Base-by-base conservation (phyloP, 768 basidiomycete species). In the Lactarius sp. region DNA sequence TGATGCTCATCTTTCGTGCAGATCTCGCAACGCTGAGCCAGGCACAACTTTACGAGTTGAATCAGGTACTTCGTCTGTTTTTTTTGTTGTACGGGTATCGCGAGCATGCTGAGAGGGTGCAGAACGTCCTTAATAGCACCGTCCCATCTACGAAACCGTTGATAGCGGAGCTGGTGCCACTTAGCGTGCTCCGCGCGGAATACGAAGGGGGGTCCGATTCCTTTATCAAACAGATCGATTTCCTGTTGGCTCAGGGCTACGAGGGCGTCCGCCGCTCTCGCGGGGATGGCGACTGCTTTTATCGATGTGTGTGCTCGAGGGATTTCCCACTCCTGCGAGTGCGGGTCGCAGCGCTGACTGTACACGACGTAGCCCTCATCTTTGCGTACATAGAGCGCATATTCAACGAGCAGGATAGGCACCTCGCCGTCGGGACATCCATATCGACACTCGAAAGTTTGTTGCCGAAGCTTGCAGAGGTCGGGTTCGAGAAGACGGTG, bases 231-330 rank as follows among this genome's bases (percentile, higher is more conserved):
- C 92, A 96, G 75, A 88, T 98, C 64, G 83, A 89, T 67, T 84
- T 83, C 75, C 76, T 98, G 22, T 75, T 77, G 52, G 69, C 67
- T 16, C 75, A 84, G 50, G 92, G 92, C 1, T 94, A 83, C 75
- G 76, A 76, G 39, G 77, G 75, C 12, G 78, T 96, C 49, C 80
- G 92, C 70, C 78, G 92, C 59, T 83, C 88, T 0, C 81, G 86
- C 75, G 93, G 94, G 76, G 83, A 85, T 69, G 83, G 94, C 0
- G 90, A 91, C 72, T 96, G 94, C 72, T 96, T 95, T 74, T 97
- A 95, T 73, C 81, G 94, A 80, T 87, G 91, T 91, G 72, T 79
- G 76, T 71, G 60, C 44, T 22, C 31, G 16, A 27, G 5, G 4
- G 27, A n/a, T 50, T 31, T 42, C 18, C 31, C 52, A 42, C 39